Evolutionary conservation across 768 basidiomycete species (phyloP), one percentile per base, ranked within the genome.

Genomic region (Russula virescens): DNA sequence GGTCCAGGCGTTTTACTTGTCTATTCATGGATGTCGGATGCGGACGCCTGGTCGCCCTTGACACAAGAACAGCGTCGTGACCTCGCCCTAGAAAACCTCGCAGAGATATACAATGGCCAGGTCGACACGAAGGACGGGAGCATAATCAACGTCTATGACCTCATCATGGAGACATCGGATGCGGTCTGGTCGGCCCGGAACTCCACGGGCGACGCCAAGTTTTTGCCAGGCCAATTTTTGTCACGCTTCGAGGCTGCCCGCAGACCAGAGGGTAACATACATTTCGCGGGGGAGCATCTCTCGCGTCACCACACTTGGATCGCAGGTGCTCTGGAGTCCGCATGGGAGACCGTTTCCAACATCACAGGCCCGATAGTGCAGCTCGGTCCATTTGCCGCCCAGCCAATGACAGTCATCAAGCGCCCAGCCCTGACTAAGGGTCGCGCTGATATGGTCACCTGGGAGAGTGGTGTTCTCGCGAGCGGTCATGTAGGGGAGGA

Each of bases 241-340:
- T 51, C 66, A 4, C 66, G 65, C 50, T 68, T 71, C 45, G 69
- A 68, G 25, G 63, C 59, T 2, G 65, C 67, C n/a, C 65, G 66
- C 13, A 31, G 25, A 21, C 68, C 66, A 18, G 71, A 72, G 55
- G 67, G 65, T 0, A 69, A 68, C 55, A 46, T 72, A 25, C 64
- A 62, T 51, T 72, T 72, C 19, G 71, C 71, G 0, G 71, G 71
- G 19, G 71, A 72, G 48, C 71, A 72, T 50, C 62, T 69, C 19
- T 69, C 69, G 10, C 66, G 60, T n/a, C 71, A 72, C 46, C 71
- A 72, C 34, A 70, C 71, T 1, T 72, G 71, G 71, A 72, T 72
- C 48, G 61, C 71, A 5, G 71, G 71, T 10, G 71, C 70, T 34
- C 50, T 69, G 25, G 68, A 59, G 49, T 67, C 66, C 1, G 60